Base-by-base conservation (phyloP, 164 flowering plant species). In the Sextonia rubra region DNA sequence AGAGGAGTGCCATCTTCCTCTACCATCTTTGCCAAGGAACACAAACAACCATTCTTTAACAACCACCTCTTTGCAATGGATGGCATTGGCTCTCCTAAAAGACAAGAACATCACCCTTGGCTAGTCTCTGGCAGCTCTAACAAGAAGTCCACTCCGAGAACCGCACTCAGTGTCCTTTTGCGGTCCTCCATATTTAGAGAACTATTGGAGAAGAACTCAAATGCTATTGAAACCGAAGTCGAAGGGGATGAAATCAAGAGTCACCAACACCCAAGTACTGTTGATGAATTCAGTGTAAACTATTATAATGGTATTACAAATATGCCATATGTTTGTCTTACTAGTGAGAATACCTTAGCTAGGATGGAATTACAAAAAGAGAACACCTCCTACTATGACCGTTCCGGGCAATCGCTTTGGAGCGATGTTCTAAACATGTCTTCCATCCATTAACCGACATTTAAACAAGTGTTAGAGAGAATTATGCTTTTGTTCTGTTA, bases 81-180 rank as follows among this genome's bases (percentile, higher is more conserved):
- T n/a, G 71, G 58, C 48, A 60, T 74, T 24, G 69, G 70, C 56
- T 75, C 76, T 17, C 74, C 76, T 12, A 75, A 32, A 1, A 81
- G 77, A 18, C 81, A 82, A 47, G 84, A 81, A 55, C 20, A 48
- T 30, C 72, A 70, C 47, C 75, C 75, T 55, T 58, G 26, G 17
- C 79, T 81, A 23, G 12, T 75, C 49, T 81, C 83, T 4, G 25
- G 71, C 2, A 77, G 73, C n/a, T 74, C 80, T 64, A 60, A 64
- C 69, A 75, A 37, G 78, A 84, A 69, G 71, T 74, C 82, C 22
- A 74, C 91, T 25, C 78, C 91, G 12, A 79, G 87, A 3, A 83
- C 89, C 14, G 93, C 91, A 8, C 86, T 86, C 0, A 76, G 93
- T 48, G 86, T 90, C 55, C 85, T 90, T 37, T 77, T 88, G 2